These are phyloP conservation scores for Nasturtium officinale DNA, from an alignment of 345 rosid genomes.

Conservation along the genomic window DNA sequence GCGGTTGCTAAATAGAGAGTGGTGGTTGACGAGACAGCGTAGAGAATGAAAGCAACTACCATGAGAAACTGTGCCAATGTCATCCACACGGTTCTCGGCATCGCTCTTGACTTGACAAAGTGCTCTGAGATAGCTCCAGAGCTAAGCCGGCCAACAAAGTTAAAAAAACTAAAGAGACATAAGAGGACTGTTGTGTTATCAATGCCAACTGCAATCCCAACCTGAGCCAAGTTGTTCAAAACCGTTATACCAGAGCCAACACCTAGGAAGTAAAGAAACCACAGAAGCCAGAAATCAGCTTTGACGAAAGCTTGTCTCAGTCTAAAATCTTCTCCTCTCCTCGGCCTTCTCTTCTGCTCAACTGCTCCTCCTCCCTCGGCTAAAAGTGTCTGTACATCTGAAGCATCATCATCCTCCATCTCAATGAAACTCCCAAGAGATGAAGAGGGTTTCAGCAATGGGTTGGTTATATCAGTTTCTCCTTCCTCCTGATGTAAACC, in stretches of 20 bases:
- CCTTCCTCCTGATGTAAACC: slow-evolving; percentile 43
- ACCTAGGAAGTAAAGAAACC: slow-evolving; percentile 77
- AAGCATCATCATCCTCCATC: slow-evolving; percentile 53
- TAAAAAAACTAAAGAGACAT: slow-evolving; percentile 71
- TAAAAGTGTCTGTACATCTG: slow-evolving; percentile 53
- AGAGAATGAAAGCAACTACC: slow-evolving; percentile 58
- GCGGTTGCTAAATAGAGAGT: slow-evolving; percentile 63
- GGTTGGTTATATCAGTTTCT: slow-evolving; percentile 41
- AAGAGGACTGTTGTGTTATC: slow-evolving; percentile 64
- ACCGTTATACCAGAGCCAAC: slow-evolving; percentile 81
- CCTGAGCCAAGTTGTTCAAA: slow-evolving; percentile 86
- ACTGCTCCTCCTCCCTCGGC: slow-evolving; percentile 72
- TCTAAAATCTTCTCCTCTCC: slow-evolving; percentile 73
- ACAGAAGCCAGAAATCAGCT: slow-evolving; percentile 93
- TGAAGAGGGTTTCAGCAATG: slow-evolving; percentile 63
- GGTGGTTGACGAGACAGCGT: slow-evolving; percentile 50
- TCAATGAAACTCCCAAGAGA: slow-evolving; percentile 66
- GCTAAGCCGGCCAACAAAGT: slow-evolving; percentile 77
- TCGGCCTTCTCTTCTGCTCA: slow-evolving; percentile 60
- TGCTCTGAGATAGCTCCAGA: slow-evolving; percentile 78
- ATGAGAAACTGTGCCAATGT: slow-evolving; percentile 53
- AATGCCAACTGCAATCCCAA: slow-evolving; percentile 65
- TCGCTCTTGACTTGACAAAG: slow-evolving; percentile 69
- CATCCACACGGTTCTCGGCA: slow-evolving; percentile 81
- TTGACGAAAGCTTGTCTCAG: slow-evolving; percentile 62